phyloP scores from a whole-genome alignment of 2,329 filamentous ascomycete species.

The Keithomyces neogunnii region DNA sequence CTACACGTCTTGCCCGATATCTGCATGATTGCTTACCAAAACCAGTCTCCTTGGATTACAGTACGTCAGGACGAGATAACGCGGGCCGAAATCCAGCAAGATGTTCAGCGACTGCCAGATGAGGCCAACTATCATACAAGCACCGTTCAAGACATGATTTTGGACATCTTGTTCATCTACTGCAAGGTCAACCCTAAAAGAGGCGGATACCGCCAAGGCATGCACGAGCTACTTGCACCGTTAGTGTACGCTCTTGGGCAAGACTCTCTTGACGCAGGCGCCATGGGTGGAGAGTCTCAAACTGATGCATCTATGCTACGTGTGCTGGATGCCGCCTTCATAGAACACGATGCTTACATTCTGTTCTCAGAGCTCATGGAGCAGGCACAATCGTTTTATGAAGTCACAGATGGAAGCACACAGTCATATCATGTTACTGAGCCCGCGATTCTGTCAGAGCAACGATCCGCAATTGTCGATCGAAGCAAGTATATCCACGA shows the following conservation, averaged over 20 bases:
- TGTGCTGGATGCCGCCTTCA: slow-evolving; percentile 61
- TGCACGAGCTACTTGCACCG: slow-evolving; percentile 92
- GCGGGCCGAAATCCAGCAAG: slow-evolving; percentile 83
- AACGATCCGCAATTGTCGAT: slow-evolving; percentile 60
- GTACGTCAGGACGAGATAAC: slow-evolving; percentile 76
- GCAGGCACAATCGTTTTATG: slow-evolving; percentile 77
- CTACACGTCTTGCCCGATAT: not conserved
- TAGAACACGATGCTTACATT: slow-evolving; percentile 87
- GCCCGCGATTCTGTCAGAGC: slow-evolving; percentile 18
- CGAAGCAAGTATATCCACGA: slow-evolving; percentile 85
- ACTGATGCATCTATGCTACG: slow-evolving; percentile 50
- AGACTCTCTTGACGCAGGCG: slow-evolving; percentile 59
- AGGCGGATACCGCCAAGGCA: slow-evolving; percentile 91
- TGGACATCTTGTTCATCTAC: slow-evolving; percentile 89
- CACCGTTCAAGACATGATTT: slow-evolving; percentile 67
- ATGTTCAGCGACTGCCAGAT: slow-evolving; percentile 89
- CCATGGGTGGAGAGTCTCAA: slow-evolving; percentile 20
- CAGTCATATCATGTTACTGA: slow-evolving; percentile 10
- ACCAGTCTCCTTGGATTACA: slow-evolving; percentile 82
- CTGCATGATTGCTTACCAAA: not conserved
- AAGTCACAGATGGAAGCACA: slow-evolving; percentile 37
- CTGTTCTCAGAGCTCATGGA: slow-evolving; percentile 86
- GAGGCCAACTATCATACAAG: slow-evolving; percentile 82
- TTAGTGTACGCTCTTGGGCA: slow-evolving; percentile 76
- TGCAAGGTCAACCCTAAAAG: slow-evolving; percentile 83